Conservation (phyloP, 116 monocot genomes). For the Iris pallida region DNA sequence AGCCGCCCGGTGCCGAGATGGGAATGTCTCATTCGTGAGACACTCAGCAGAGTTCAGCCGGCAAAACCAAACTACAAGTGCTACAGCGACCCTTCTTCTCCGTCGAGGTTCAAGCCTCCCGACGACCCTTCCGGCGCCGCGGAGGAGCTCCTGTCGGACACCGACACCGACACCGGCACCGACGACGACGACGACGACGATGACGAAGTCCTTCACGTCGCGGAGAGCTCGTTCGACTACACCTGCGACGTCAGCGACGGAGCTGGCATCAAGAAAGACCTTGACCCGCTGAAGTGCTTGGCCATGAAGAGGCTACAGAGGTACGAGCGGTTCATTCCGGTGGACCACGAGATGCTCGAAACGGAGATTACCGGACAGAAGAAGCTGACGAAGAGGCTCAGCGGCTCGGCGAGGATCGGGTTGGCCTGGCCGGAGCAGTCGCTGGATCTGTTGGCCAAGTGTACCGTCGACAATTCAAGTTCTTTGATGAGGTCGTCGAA, state of each 20-base stretch:
- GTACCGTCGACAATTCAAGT: conserved; percentile 3
- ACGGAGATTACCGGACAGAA: conserved; percentile 11
- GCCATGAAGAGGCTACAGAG: background rate
- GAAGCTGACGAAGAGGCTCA: conserved; percentile 33
- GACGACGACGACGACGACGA: too few species aligned
- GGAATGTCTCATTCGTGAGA: conserved; percentile 77
- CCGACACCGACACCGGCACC: conserved; percentile 51
- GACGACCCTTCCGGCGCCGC: conserved; percentile 42
- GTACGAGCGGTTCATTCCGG: conserved; percentile 2
- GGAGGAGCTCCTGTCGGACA: conserved; percentile 44
- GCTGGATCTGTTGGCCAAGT: conserved; percentile 34
- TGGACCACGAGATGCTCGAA: conserved; percentile 18
- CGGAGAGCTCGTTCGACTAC: conserved; percentile 9
- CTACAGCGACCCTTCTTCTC: conserved; percentile 79
- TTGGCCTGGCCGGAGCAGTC: conserved; percentile 54
- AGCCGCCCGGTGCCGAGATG: conserved; percentile 64
- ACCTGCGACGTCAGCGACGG: too few species aligned
- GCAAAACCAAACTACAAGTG: conserved; percentile 54
- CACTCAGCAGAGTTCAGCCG: conserved; percentile 50
- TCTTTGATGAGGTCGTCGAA: conserved; percentile 18
- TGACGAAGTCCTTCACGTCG: conserved; percentile 44
- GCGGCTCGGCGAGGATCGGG: conserved; percentile 41
- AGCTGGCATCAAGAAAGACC: too few species aligned
- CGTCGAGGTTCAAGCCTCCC: conserved; percentile 64
- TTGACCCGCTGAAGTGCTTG: background rate